A percentile compares a stretch with the other conserved stretches of the same genome.
Conservation (phyloP, 129 eudicot genomes). For the Helianthus tuberosus region DNA sequence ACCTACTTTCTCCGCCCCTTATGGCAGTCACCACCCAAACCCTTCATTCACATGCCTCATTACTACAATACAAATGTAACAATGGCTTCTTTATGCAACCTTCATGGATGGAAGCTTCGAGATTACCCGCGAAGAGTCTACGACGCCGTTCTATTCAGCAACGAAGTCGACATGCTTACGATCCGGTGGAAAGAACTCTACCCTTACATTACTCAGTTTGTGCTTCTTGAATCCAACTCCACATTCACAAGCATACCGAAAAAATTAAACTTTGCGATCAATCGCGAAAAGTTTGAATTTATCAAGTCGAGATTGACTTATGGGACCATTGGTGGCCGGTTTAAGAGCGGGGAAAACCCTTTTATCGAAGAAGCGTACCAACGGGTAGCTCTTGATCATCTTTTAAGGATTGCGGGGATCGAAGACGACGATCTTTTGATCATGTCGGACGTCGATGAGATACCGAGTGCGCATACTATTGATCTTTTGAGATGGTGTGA, state of each 20-base stretch:
- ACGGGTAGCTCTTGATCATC: slow-evolving; percentile 62
- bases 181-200: slow-evolving; percentile 77
- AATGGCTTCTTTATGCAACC: slow-evolving; percentile 64
- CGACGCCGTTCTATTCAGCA: slow-evolving; percentile 74
- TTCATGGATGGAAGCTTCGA: slow-evolving; percentile 74
- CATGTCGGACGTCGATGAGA: slow-evolving; percentile 85
- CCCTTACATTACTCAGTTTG: slow-evolving; percentile 74
- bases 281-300: slow-evolving; percentile 55
- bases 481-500: slow-evolving; percentile 79
- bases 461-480: slow-evolving; percentile 72
- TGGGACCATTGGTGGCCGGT: slow-evolving; percentile 69
- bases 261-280: slow-evolving; percentile 44
- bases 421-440: slow-evolving; percentile 75
- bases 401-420: slow-evolving; percentile 60
- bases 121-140: slow-evolving; percentile 70
- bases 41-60: slow-evolving; percentile 57
- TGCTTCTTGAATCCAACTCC: slow-evolving; percentile 71
- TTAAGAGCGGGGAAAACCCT: slow-evolving; percentile 68
- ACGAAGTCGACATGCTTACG: slow-evolving; percentile 75
- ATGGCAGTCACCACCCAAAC: slow-evolving; percentile 82
- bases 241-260: slow-evolving; percentile 69
- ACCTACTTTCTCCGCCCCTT: slow-evolving; percentile 67
- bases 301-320: slow-evolving; percentile 71
- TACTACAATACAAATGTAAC: slow-evolving; percentile 62
- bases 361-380: slow-evolving; percentile 79